A percentile compares a stretch with the other conserved stretches of the same genome.
Conservation (phyloP, 2,329 filamentous ascomycete species). For the Colletotrichum lini region DNA sequence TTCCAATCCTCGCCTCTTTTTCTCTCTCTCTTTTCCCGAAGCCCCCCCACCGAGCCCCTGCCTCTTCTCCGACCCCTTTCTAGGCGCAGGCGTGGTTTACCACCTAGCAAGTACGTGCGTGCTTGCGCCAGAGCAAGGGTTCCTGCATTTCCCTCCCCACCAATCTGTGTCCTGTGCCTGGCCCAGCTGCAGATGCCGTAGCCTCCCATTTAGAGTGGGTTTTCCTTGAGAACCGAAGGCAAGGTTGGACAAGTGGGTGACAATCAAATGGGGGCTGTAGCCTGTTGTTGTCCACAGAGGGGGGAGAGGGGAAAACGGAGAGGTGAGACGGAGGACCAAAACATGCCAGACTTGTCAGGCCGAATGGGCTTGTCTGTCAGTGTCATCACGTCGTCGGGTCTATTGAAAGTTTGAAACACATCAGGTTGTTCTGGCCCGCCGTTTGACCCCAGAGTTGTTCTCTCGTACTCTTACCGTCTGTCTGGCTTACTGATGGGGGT, state of each 20-base stretch:
- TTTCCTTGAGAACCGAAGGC: neutral
- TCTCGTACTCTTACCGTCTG: too few species aligned
- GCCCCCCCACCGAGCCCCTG: constrained; percentile 1
- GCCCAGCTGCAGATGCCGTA: constrained; percentile 2
- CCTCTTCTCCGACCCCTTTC: constrained; percentile 21
- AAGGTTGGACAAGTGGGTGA: neutral
- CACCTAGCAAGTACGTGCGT: neutral
- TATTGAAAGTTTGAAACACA: constrained; percentile 22
- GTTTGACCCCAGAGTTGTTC: neutral
- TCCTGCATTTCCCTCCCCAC: constrained; percentile 13
- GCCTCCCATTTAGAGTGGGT: constrained; percentile 4
- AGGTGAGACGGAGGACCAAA: neutral
- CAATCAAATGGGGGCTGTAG: neutral
- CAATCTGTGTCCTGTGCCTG: neutral
- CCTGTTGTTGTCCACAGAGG: neutral
- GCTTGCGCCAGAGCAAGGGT: constrained; percentile 26
- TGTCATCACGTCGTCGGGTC: neutral
- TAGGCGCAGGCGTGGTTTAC: constrained; percentile 18
- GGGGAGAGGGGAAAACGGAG: neutral
- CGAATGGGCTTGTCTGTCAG: neutral
- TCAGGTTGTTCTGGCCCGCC: constrained; percentile 5
- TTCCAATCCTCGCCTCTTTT: neutral
- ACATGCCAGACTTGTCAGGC: neutral
- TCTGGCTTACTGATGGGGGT: neutral
- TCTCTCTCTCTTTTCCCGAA: neutral